These are phyloP conservation scores for Sclerospora graminicola DNA, from an alignment of 352 stramenopile genomes.

Conservation along the genomic window DNA sequence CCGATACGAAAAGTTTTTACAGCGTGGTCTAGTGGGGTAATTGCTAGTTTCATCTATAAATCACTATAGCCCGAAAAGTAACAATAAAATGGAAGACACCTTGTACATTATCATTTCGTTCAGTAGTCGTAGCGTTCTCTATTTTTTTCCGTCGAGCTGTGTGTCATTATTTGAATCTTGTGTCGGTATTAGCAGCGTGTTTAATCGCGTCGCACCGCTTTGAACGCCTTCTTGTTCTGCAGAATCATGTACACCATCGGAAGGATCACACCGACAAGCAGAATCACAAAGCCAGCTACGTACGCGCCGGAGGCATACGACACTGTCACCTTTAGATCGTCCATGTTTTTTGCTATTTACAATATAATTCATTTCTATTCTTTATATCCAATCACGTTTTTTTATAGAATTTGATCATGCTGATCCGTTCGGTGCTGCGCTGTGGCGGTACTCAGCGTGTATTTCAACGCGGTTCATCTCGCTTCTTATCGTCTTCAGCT, in stretches of 20 bases:
- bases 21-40: conserved; percentile 11
- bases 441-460: not conserved
- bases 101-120: no score
- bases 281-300: conserved; percentile 49
- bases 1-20: conserved; percentile 66
- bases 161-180: no score
- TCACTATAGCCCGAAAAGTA: no score
- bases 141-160: no score
- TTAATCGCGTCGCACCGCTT: conserved; percentile 63
- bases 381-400: conserved; percentile 6
- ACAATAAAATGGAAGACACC: no score
- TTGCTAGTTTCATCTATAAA: not conserved
- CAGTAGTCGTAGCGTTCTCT: no score
- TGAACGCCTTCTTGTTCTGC: conserved; percentile 84
- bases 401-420: conserved; percentile 1
- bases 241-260: conserved; percentile 81
- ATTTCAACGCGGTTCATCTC: conserved; percentile 5
- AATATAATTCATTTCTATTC: no score
- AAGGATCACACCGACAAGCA: conserved; percentile 55
- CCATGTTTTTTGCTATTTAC: not conserved
- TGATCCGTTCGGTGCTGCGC: conserved; percentile 11
- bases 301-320: conserved; percentile 70
- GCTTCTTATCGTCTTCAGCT: conserved; percentile 7
- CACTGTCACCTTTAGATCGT: conserved; percentile 23
- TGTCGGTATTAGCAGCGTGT: not conserved